Evolutionary conservation across 1,284 basidiomycete genomes (phyloP).

Genomic region (Hemileia vastatrix): DNA sequence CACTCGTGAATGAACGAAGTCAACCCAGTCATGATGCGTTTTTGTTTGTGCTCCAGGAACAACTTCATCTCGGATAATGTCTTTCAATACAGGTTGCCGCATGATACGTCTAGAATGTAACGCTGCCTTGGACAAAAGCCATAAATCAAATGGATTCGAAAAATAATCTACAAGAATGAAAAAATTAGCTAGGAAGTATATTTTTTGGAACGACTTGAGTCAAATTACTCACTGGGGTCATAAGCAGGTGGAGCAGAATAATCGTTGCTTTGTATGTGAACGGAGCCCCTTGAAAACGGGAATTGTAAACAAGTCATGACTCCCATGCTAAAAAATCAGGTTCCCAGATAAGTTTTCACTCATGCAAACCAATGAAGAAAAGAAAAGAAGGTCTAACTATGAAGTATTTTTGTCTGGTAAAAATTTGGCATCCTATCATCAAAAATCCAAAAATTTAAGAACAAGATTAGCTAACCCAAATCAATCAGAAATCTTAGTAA

Average conservation of each 20-base stretch:
- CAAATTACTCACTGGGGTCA: constrained; percentile 13
- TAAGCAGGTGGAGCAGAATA: neutral
- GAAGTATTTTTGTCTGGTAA: constrained; percentile 4
- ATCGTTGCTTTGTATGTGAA: constrained; percentile 11
- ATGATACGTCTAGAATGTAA: constrained; percentile 16
- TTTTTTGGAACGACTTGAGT: neutral
- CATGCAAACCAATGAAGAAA: neutral
- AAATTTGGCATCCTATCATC: constrained; percentile 1
- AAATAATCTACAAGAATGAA: no score
- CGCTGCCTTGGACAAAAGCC: constrained; percentile 11
- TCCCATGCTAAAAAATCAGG: neutral
- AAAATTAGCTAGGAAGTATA: neutral
- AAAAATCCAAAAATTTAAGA: no score
- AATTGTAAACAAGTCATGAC: constrained; percentile 9
- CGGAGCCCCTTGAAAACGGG: constrained; percentile 16
- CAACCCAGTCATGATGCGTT: constrained; percentile 6
- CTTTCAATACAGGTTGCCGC: neutral
- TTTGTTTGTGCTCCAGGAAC: constrained; percentile 1
- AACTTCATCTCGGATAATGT: constrained; percentile 2
- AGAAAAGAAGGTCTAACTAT: constrained; percentile 1
- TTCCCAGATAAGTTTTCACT: no score
- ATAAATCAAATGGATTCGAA: constrained; percentile 13
- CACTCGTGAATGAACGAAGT: constrained; percentile 1
- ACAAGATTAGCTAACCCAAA: constrained; percentile 6
- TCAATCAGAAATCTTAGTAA: neutral